phyloP scores from a whole-genome alignment of 208 protist species.

The Trypanosomatidae sp. region DNA sequence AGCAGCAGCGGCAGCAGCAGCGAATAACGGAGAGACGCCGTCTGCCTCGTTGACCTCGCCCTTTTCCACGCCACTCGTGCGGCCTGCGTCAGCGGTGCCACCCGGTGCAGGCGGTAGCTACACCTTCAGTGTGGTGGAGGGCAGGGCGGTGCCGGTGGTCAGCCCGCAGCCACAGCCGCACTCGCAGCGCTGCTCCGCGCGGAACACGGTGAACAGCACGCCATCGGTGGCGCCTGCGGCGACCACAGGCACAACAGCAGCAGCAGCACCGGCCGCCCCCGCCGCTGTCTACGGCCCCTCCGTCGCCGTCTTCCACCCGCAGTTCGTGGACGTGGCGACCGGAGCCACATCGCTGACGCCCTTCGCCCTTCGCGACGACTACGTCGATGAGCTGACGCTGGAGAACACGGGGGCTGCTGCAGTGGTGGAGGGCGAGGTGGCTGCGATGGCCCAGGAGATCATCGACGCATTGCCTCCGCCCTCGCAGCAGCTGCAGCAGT shows the following conservation, averaged over 20 bases:
- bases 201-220: too few species aligned
- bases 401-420: too few species aligned
- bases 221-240: too few species aligned
- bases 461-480: too few species aligned
- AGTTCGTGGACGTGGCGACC: constrained; percentile 72
- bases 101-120: too few species aligned
- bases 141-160: neutral
- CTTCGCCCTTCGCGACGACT: constrained; percentile 22
- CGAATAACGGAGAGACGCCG: too few species aligned
- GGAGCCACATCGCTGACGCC: constrained; percentile 50
- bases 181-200: neutral
- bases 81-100: neutral
- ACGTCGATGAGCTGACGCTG: too few species aligned
- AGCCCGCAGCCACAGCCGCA: neutral
- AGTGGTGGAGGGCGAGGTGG: too few species aligned
- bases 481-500: too few species aligned
- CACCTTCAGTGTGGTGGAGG: neutral
- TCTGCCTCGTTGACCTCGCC: neutral
- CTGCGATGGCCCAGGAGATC: too few species aligned
- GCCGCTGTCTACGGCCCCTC: constrained; percentile 36
- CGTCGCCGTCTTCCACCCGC: constrained; percentile 29
- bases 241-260: too few species aligned
- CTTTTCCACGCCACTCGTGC: neutral
- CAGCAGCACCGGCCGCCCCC: neutral
- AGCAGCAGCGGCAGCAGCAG: neutral